phyloP scores from a whole-genome alignment of 306 rosid species.

The Sicyos baderoa region DNA sequence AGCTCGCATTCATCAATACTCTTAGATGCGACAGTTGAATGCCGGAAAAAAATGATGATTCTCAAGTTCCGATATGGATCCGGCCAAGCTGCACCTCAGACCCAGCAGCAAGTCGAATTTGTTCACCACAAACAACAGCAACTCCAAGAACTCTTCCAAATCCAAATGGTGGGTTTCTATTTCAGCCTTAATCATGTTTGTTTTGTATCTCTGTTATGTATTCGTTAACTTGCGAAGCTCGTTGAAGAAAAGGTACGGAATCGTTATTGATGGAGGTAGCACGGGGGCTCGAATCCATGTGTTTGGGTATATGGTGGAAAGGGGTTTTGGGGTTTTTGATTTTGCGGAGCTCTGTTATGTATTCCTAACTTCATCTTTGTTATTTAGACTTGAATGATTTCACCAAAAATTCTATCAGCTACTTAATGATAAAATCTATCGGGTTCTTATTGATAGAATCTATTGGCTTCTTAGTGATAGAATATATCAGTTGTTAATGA shows the following conservation, averaged over 20 bases:
- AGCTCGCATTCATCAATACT: not conserved
- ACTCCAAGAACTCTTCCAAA: conserved; percentile 5
- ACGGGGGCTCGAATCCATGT: conserved; percentile 83
- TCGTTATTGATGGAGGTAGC: conserved; percentile 82
- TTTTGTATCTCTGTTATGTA: conserved; percentile 27
- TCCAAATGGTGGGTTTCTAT: conserved; percentile 22
- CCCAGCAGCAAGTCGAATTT: conserved; percentile 49
- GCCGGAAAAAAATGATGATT: conserved; percentile 41
- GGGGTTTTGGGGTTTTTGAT: conserved; percentile 29
- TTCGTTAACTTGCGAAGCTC: conserved; percentile 19
- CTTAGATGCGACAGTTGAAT: conserved; percentile 77
- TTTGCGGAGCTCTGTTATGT: no score
- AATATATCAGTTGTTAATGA: no score
- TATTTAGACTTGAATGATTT: no score
- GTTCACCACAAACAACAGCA: conserved; percentile 34
- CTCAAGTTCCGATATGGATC: conserved; percentile 48
- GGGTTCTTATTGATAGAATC: no score
- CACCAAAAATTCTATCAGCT: no score
- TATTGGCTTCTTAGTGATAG: no score
- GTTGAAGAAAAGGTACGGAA: conserved; percentile 29
- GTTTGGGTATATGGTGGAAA: conserved; percentile 31
- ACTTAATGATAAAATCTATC: no score
- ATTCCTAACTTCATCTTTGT: no score
- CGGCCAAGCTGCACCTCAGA: conserved; percentile 50
- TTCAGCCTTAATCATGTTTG: conserved; percentile 27